These are phyloP conservation scores for Malus hybrid DNA, from an alignment of 331 rosid genomes.

Conservation along the genomic window DNA sequence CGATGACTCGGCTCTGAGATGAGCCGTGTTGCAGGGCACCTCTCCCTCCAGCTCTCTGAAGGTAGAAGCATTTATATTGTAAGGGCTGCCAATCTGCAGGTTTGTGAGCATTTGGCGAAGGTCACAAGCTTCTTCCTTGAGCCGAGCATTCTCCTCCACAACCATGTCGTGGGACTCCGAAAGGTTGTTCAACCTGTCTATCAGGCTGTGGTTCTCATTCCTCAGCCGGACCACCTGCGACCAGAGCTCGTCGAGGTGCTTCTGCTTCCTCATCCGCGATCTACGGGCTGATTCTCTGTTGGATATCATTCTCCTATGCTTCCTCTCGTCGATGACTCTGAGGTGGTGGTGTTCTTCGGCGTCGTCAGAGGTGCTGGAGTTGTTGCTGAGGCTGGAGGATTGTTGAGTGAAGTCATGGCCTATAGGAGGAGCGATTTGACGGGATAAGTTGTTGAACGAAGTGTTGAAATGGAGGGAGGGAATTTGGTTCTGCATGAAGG, in stretches of 20 bases:
- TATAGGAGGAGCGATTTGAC: slow-evolving; percentile 18
- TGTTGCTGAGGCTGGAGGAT: slow-evolving; percentile 58
- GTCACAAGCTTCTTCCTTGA: slow-evolving; percentile 62
- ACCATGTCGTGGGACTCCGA: slow-evolving; percentile 55
- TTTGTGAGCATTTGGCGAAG: slow-evolving; percentile 66
- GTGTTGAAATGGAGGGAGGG: slow-evolving; percentile 23
- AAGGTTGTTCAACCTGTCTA: slow-evolving; percentile 51
- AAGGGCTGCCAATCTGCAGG: slow-evolving; percentile 39
- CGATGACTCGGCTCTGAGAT: slow-evolving; percentile 41
- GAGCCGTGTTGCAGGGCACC: slow-evolving; percentile 38
- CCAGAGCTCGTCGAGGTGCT: slow-evolving; percentile 88
- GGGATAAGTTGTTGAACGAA: slow-evolving; percentile 29
- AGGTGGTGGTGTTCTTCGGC: slow-evolving; percentile 63
- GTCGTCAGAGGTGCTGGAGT: slow-evolving; percentile 79
- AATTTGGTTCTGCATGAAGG: slow-evolving; percentile 24
- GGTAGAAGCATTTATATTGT: slow-evolving; percentile 16
- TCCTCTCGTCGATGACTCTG: slow-evolving; percentile 65
- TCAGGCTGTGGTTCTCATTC: slow-evolving; percentile 56
- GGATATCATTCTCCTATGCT: slow-evolving; percentile 77
- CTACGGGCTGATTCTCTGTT: slow-evolving; percentile 92
- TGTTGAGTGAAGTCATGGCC: slow-evolving; percentile 34
- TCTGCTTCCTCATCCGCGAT: slow-evolving; percentile 94
- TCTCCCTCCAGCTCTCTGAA: slow-evolving; percentile 22
- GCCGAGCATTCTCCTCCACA: slow-evolving; percentile 56
- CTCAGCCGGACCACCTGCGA: slow-evolving; percentile 80